These are phyloP conservation scores for Mortierella sp. DNA, from an alignment of 371 early-diverging fungal genomes.

Conservation along the genomic window DNA sequence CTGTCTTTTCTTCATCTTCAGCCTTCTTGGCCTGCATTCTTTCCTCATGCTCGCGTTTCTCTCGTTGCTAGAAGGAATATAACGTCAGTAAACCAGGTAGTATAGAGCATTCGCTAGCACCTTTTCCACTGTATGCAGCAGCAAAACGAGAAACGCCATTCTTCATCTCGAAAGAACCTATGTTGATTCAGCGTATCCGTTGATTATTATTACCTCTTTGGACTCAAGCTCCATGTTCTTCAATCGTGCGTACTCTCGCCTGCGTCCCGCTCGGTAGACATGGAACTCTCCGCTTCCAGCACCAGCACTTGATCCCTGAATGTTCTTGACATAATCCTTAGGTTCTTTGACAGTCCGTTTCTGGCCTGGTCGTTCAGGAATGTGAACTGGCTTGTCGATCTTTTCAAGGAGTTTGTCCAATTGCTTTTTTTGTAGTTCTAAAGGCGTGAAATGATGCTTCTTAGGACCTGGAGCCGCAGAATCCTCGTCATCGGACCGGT, in stretches of 20 bases:
- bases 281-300: constrained; percentile 98
- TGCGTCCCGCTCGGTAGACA: constrained; percentile 88
- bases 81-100: no score
- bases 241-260: constrained; percentile 88
- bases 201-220: constrained; percentile 80
- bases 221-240: constrained; percentile 83
- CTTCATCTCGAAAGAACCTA: no score
- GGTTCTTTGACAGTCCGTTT: constrained; percentile 62
- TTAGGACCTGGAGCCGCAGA: constrained; percentile 11
- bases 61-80: constrained; percentile 61
- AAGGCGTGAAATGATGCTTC: constrained; percentile 59
- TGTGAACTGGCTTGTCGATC: constrained; percentile 82
- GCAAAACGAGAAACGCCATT: no score
- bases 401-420: constrained; percentile 80
- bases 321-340: constrained; percentile 51
- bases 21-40: constrained; percentile 66
- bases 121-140: no score
- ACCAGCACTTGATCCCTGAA: constrained; percentile 92
- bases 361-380: constrained; percentile 64
- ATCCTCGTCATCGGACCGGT: constrained; percentile 22
- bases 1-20: constrained; percentile 84
- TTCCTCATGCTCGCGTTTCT: constrained; percentile 65
- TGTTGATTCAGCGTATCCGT: no score
- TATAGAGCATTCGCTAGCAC: no score
- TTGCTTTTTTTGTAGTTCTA: constrained; percentile 72